Conservation (phyloP, 345 rosid genomes). For the Orychophragmus violaceus region DNA sequence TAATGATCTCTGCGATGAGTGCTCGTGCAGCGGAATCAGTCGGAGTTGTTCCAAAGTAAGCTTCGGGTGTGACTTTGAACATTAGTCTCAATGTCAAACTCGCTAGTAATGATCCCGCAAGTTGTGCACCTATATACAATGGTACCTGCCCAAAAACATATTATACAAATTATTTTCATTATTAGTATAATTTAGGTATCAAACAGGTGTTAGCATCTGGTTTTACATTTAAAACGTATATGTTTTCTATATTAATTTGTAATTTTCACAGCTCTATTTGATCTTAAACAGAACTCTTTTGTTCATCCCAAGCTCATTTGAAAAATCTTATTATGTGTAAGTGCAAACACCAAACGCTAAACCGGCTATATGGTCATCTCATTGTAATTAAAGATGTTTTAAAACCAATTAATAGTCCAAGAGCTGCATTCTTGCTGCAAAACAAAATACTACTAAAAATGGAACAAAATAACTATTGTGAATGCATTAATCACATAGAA, state of each 20-base stretch:
- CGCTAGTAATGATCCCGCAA: slow-evolving; percentile 53
- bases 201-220: too few relatives aligned
- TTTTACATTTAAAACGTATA: too few relatives aligned
- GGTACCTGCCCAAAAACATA: slow-evolving; percentile 39
- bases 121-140: slow-evolving; percentile 43
- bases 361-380: not conserved
- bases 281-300: not conserved
- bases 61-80: slow-evolving; percentile 38
- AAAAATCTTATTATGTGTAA: not conserved
- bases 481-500: not conserved
- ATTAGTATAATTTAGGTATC: not conserved
- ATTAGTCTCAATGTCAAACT: slow-evolving; percentile 42
- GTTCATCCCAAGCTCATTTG: not conserved
- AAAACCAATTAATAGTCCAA: not conserved
- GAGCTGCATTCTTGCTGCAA: too few relatives aligned
- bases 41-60: slow-evolving; percentile 58
- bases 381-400: not conserved
- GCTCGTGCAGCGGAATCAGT: slow-evolving; percentile 48
- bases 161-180: not conserved
- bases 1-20: slow-evolving; percentile 46
- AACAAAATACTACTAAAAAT: not conserved
- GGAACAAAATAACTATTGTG: not conserved
- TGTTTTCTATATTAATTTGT: not conserved
- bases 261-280: not conserved
- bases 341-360: not conserved